A percentile compares a stretch with the other conserved stretches of the same genome.
phyloP scores from a whole-genome alignment of 305 asterid genomes.

The Solanum hybrid region DNA sequence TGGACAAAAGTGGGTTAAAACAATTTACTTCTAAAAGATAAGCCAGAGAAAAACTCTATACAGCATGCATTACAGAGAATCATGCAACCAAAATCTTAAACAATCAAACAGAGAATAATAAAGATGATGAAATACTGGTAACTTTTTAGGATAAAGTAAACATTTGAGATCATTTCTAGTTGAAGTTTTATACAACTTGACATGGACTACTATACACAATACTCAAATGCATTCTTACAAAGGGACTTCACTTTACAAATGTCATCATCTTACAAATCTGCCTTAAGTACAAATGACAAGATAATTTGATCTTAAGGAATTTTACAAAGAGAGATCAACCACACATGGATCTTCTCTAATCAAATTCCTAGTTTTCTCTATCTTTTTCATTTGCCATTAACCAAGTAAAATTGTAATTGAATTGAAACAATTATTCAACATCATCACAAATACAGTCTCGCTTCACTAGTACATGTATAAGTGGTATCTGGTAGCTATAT shows the following conservation, averaged over 20 bases:
- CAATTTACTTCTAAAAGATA: background rate
- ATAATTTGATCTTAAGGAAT: background rate
- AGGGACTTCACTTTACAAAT: background rate
- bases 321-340: background rate
- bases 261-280: background rate
- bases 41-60: background rate
- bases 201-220: background rate
- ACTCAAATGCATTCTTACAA: background rate
- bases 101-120: background rate
- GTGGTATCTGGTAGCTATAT: background rate
- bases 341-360: background rate
- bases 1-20: slow-evolving; percentile 17
- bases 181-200: background rate
- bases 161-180: background rate
- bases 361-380: background rate
- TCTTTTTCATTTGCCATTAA: background rate
- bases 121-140: background rate
- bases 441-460: background rate
- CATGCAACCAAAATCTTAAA: background rate
- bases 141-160: background rate
- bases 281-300: background rate
- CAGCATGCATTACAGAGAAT: background rate
- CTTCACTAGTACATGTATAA: background rate
- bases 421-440: background rate
- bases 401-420: background rate